Evolutionary conservation across 306 rosid species (phyloP), one percentile per base, ranked within the genome.

Genomic region (Senna tora): DNA sequence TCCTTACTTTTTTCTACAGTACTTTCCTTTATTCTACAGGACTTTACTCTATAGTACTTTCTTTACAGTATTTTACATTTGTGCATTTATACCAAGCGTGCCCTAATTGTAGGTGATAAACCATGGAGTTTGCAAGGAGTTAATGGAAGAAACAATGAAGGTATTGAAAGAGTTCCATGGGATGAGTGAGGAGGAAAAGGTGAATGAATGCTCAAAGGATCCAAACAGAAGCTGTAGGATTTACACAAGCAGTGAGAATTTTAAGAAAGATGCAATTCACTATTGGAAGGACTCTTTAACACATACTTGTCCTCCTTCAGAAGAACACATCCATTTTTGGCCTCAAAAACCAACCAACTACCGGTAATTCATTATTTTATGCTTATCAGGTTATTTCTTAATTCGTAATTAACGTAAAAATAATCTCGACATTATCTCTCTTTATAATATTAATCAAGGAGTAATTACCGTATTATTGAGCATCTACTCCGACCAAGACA

Each of bases 171-270:
- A 87, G 67, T 88, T 91, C 9, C 89, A 86, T 53, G 86, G 58
- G 2, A 81, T 91, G 95, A 62, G 85, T 9, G 41, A 34, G 0
- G 19, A 74, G 9, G 93, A 80, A 42, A 91, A 89, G 74, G 47
- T 73, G 7, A 68, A 63, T 5, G 86, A 89, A 77, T 67, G 88
- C 46, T 85, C 88, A 0, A 85, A 68, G 61, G 97, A 89, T 41
- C 91, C 86, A 0, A 71, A 77, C 7, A 15, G 64, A 77, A 84
- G 83, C 22, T 87, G 89, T 76, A 89, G 49, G 57, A 62, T 91
- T n/a, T 91, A 91, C 49, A 89, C 90, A 7, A 85, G 97, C 62
- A 81, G 91, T 54, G 85, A 81, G 46, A 91, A 84, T 56, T 65
- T 43, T 16, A 5, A 7, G 4, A 56, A 28, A 15, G 90, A 82